Conservation (phyloP, 441 rosid species). For the Breynia disticha region DNA sequence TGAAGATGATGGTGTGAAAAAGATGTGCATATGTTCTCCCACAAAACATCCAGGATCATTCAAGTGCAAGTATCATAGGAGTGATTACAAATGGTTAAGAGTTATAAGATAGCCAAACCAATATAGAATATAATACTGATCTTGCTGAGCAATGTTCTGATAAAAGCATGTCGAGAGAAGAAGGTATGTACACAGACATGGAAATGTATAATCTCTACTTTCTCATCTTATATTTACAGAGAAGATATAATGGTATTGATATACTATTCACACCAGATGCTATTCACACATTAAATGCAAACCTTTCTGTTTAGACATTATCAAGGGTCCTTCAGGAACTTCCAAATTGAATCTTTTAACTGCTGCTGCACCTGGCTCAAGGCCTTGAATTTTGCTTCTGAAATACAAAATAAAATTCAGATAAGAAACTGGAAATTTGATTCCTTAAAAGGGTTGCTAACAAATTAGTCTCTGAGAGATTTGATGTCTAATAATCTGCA, state of each 20-base stretch:
- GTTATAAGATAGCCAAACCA: not conserved
- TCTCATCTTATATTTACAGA: not conserved
- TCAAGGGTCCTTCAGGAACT: not conserved
- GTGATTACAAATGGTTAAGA: conserved; percentile 26
- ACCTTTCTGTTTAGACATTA: not conserved
- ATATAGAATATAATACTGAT: not conserved
- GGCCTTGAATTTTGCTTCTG: conserved; percentile 4
- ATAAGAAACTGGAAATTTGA: not conserved
- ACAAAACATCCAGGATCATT: conserved; percentile 44
- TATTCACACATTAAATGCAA: not conserved
- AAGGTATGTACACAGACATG: not conserved
- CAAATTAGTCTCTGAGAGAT: no score
- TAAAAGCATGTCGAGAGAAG: not conserved
- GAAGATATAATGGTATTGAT: not conserved
- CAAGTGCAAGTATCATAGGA: conserved; percentile 40
- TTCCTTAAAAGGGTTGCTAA: not conserved
- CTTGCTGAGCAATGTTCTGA: not conserved
- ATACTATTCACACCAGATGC: not conserved
- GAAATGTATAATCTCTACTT: not conserved
- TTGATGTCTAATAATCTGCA: no score
- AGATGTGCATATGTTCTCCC: conserved; percentile 40
- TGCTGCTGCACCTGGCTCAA: conserved; percentile 5
- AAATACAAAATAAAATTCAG: not conserved
- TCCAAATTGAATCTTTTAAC: not conserved
- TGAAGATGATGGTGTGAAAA: conserved; percentile 14